Percentiles rank a stretch among this genome's conserved stretches.
Evolutionary conservation across 257 asterid genomes (phyloP).

Genomic region (Solanum chilense): DNA sequence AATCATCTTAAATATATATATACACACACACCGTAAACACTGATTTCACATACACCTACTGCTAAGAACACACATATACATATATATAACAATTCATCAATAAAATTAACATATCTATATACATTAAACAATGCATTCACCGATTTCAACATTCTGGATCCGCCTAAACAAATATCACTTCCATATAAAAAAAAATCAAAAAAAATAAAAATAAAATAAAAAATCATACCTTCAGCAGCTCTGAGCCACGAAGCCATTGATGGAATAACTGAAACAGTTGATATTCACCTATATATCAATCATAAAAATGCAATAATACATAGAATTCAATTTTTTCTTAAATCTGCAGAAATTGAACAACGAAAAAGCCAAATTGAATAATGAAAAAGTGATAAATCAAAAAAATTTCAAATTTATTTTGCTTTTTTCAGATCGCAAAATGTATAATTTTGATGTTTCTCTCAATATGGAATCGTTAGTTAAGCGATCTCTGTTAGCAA

Average conservation of each 20-base stretch:
- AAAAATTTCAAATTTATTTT: too few relatives aligned
- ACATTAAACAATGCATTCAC: not conserved
- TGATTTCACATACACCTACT: not conserved
- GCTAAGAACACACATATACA: not conserved
- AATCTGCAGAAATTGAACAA: not conserved
- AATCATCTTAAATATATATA: not conserved
- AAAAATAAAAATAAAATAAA: not conserved
- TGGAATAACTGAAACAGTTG: conserved; percentile 3
- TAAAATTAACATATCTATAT: not conserved
- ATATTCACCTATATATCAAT: not conserved
- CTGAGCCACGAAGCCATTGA: conserved; percentile 63
- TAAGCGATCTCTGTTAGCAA: not conserved
- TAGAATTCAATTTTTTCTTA: not conserved
- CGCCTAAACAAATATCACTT: not conserved
- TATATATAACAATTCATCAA: not conserved
- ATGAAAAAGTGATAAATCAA: not conserved
- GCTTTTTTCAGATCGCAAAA: not conserved
- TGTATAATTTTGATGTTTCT: not conserved
- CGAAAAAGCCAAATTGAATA: not conserved
- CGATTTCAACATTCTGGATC: not conserved
- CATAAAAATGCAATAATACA: not conserved
- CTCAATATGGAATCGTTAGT: not conserved
- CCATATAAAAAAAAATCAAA: not conserved
- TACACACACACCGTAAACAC: not conserved
- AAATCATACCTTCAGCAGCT: conserved; percentile 87